phyloP scores from a whole-genome alignment of 345 rosid genomes.

The Eucalyptus regnans region DNA sequence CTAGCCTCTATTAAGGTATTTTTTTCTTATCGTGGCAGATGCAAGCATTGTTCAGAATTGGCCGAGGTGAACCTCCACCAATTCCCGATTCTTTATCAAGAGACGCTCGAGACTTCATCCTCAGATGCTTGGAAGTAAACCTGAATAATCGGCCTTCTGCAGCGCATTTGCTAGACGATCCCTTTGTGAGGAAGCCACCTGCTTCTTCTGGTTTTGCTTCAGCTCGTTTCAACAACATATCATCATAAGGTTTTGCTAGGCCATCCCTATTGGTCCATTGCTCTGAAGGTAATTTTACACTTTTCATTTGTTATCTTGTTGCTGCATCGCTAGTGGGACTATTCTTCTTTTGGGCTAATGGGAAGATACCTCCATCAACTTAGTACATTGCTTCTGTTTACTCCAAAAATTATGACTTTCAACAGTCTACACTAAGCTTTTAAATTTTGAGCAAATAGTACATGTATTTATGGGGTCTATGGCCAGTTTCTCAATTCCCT shows the following conservation, averaged over 20 bases:
- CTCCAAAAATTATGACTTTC: neutral
- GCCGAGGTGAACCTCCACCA: accelerated
- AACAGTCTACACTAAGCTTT: neutral
- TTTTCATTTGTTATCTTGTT: too few species aligned
- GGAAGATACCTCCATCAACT: neutral
- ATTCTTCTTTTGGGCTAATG: neutral
- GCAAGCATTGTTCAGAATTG: neutral
- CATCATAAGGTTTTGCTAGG: neutral
- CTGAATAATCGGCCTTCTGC: neutral
- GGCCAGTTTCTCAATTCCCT: neutral
- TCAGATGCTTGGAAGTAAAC: neutral
- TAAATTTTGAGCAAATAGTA: neutral
- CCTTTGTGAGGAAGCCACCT: neutral
- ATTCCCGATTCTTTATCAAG: neutral
- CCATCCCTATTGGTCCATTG: neutral
- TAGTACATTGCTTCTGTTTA: neutral
- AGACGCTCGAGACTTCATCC: neutral
- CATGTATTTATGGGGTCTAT: neutral
- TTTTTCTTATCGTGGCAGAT: neutral
- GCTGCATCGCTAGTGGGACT: neutral
- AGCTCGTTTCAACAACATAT: neutral
- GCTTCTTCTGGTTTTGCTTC: neutral
- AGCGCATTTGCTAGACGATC: neutral
- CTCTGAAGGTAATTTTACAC: neutral
- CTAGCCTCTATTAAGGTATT: neutral